A percentile compares a stretch with the other conserved stretches of the same genome.
phyloP scores from a whole-genome alignment of 306 rosid genomes.

The Vicia faba region DNA sequence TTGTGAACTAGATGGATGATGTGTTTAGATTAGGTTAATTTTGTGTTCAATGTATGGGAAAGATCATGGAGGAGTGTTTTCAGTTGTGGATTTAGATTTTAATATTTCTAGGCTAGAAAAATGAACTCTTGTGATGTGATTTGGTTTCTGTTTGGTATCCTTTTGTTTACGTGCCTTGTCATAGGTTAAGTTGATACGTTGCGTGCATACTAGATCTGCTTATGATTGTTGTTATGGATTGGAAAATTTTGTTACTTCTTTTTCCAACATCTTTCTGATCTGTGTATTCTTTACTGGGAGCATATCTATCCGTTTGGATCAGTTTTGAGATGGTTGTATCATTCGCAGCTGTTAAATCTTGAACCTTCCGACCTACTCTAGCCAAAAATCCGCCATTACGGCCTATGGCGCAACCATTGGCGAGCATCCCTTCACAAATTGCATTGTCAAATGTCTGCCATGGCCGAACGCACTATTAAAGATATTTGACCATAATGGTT shows the following conservation, averaged over 20 bases:
- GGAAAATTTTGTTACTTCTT: constrained; percentile 15
- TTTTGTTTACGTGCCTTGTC: not conserved
- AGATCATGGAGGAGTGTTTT: not conserved
- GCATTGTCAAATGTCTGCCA: not conserved
- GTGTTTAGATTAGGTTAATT: constrained; percentile 13
- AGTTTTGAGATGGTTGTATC: not conserved
- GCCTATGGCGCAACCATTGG: not conserved
- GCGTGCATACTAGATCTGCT: not conserved
- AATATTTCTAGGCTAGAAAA: constrained; percentile 16
- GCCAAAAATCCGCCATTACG: not conserved
- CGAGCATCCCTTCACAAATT: not conserved
- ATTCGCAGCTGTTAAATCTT: not conserved
- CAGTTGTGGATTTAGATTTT: not conserved
- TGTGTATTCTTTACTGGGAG: not conserved
- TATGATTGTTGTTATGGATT: constrained; percentile 15
- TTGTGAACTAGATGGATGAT: not conserved
- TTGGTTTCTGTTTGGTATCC: not conserved
- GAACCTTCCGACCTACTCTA: not conserved
- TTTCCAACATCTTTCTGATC: not conserved
- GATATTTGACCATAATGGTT: not conserved
- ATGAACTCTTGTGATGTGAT: constrained; percentile 2
- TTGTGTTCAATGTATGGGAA: not conserved
- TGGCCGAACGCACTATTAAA: not conserved
- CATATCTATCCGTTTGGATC: not conserved
- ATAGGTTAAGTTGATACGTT: not conserved